These are phyloP conservation scores for Populus nigra DNA, from an alignment of 345 rosid genomes.

Conservation along the genomic window DNA sequence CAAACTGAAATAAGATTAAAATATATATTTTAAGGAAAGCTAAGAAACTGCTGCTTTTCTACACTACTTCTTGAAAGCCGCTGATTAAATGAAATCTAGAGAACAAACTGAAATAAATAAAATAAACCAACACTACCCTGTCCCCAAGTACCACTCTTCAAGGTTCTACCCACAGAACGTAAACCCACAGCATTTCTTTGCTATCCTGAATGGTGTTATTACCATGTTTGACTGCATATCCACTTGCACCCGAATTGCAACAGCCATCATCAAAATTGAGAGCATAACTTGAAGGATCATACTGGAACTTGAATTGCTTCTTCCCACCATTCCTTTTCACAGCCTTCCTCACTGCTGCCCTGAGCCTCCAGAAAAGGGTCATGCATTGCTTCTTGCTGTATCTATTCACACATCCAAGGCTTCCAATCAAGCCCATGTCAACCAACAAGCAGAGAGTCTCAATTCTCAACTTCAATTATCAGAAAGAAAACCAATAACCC, in stretches of 20 bases:
- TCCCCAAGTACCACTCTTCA: not conserved
- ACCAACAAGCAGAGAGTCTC: not conserved
- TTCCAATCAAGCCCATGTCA: conserved; percentile 20
- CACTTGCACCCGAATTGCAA: conserved; percentile 11
- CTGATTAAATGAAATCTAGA: not conserved
- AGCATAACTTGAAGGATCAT: conserved; percentile 87
- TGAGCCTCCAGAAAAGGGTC: conserved; percentile 48
- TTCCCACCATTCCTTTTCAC: conserved; percentile 29
- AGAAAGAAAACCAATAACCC: not conserved
- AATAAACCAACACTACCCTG: not conserved
- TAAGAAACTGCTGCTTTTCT: not conserved
- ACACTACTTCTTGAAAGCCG: not conserved
- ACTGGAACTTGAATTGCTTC: conserved; percentile 56
- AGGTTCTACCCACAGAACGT: conserved; percentile 40
- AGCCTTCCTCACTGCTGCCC: conserved; percentile 47
- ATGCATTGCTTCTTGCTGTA: conserved; percentile 45
- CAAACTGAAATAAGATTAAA: not conserved
- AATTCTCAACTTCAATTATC: not conserved
- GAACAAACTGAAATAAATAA: conserved; percentile 3
- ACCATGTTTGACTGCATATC: conserved; percentile 11
- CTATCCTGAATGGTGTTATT: conserved; percentile 7
- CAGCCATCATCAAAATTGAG: conserved; percentile 69
- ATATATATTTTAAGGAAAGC: not conserved
- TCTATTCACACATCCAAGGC: conserved; percentile 9
- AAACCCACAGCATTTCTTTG: conserved; percentile 34